Base-by-base conservation (phyloP, 768 basidiomycete species). In the Suillus plorans region DNA sequence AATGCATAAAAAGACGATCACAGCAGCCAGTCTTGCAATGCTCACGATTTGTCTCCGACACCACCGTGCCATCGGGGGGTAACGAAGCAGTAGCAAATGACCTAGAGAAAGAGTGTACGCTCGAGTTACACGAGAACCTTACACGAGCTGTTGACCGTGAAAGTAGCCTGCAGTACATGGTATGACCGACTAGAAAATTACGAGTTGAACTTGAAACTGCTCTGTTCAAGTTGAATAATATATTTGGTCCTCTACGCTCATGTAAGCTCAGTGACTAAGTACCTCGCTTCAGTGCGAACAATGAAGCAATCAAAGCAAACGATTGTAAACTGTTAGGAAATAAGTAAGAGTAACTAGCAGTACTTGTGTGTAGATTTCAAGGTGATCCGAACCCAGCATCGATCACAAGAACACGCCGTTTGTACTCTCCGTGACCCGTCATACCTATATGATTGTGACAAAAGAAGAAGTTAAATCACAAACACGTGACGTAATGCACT, bases 11-110 rank as follows among this genome's bases (percentile, higher is more conserved):
- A n/a, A 34, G 20, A 45, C 52, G 37, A 14, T 58, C 53, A 22
- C 52, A 59, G 12, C 37, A 13, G 52, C 13, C 6, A 58, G 41
- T 47, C 55, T 50, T 9, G 36, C 58, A 52, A 63, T 41, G 55
- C 81, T 67, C 76, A 90, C 89, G 88, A 69, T 89, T 89, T 20
- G 88, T 89, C 66, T 86, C 86, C 1, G 89, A 85, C 45, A 82
- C 73, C 5, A 79, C 75, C 22, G 82, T 80, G 14, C 81, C 84
- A 62, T 85, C 84, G 37, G 68, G 71, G 4, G 67, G 34, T 42
- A 67, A 12, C 22, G 63, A 52, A 31, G 39, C 41, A 20, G 69
- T 61, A 5, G 56, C 52, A 65, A 76, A 69, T 22, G 37, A n/a
- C 25, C 61, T 63, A 34, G 63, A 42, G 18, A 28, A 20, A 12